phyloP scores from a whole-genome alignment of 2,329 filamentous ascomycete species.

The Leptosphaerulina australis region DNA sequence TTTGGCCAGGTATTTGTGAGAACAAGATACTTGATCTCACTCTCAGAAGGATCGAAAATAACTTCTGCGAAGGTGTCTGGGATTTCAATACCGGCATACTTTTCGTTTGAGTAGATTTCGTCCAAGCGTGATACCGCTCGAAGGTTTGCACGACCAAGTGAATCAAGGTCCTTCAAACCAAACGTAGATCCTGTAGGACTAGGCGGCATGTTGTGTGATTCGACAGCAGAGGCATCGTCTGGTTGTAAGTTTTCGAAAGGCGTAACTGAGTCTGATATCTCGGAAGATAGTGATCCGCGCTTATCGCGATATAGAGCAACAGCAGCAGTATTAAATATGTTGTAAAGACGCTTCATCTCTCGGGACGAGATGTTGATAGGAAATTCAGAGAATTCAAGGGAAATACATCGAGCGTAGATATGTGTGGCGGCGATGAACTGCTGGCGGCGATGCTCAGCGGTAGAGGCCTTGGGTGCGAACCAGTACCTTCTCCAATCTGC shows the following conservation, averaged over 20 bases:
- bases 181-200: slow-evolving; percentile 23
- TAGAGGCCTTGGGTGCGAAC: slow-evolving; percentile 30
- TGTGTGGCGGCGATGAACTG: slow-evolving; percentile 40
- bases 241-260: slow-evolving; percentile 36
- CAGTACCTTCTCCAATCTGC: slow-evolving; percentile 44
- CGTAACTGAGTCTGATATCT: slow-evolving; percentile 29
- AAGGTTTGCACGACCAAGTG: slow-evolving; percentile 39
- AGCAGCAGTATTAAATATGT: slow-evolving; percentile 35
- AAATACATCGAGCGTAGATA: slow-evolving; percentile 45
- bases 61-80: slow-evolving; percentile 36
- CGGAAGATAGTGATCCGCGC: slow-evolving; percentile 24
- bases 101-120: slow-evolving; percentile 25
- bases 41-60: slow-evolving; percentile 41
- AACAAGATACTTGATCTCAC: slow-evolving; percentile 45
- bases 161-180: slow-evolving; percentile 32
- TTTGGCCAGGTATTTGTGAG: slow-evolving; percentile 48
- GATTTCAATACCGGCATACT: slow-evolving; percentile 25
- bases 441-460: slow-evolving; percentile 29
- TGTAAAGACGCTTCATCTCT: slow-evolving; percentile 37
- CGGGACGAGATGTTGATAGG: slow-evolving; percentile 44
- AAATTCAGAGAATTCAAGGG: slow-evolving; percentile 43
- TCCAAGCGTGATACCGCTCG: slow-evolving; percentile 33
- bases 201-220: slow-evolving; percentile 15
- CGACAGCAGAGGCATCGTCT: slow-evolving; percentile 1
- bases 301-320: slow-evolving; percentile 26